phyloP scores from a whole-genome alignment of 192 early-diverging fungal species.

The Backusella sp. region DNA sequence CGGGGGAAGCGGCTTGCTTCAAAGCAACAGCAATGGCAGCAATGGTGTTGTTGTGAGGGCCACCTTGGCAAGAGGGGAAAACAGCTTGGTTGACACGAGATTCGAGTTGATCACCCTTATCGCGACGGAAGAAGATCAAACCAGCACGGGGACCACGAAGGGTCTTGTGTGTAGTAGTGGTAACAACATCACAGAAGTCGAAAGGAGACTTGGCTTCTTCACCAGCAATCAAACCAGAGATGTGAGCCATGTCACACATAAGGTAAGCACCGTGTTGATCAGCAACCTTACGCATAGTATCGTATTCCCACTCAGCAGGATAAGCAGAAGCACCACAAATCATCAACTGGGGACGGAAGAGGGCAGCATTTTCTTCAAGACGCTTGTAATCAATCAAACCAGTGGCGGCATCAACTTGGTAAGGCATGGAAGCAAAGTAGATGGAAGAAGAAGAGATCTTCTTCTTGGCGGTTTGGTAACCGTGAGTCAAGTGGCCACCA shows the following conservation, averaged over 20 bases:
- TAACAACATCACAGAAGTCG: constrained; percentile 97
- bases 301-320: constrained; percentile 99
- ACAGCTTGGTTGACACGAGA: constrained; percentile 96
- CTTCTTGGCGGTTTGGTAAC: constrained; percentile 99
- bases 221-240: constrained; percentile 92
- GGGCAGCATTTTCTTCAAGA: constrained; percentile 87
- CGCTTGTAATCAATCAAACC: constrained; percentile 95
- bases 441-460: constrained; percentile 99
- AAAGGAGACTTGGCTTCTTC: constrained; percentile 93
- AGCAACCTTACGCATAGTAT: constrained; percentile 92
- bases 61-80: constrained; percentile 99
- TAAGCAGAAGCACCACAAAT: constrained; percentile 99
- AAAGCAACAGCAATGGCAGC: constrained; percentile 96
- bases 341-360: constrained; percentile 97
- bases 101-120: constrained; percentile 90
- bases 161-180: constrained; percentile 99
- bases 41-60: constrained; percentile 99
- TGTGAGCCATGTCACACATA: constrained; percentile 99
- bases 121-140: constrained; percentile 96
- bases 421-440: constrained; percentile 99
- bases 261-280: constrained; percentile 96
- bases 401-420: constrained; percentile 87
- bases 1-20: constrained; percentile 94
- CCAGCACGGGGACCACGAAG: constrained; percentile 99
- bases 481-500: constrained; percentile 99